A percentile compares a stretch with the other conserved stretches of the same genome.
Conservation (phyloP, 2,329 filamentous ascomycete species). For the Paracoccidioides brasiliensis region DNA sequence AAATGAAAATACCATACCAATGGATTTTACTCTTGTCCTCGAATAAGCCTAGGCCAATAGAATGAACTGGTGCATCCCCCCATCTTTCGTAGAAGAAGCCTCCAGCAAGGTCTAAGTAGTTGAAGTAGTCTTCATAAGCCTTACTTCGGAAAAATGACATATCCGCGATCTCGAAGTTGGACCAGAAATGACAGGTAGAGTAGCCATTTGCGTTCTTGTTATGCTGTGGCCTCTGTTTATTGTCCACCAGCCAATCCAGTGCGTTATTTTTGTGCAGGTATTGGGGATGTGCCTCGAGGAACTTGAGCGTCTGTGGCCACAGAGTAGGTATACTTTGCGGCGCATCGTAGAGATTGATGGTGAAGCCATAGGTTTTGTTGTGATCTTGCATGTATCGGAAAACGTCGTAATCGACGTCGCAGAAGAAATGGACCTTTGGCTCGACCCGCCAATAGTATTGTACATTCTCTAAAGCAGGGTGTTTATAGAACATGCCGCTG, state of each 20-base stretch:
- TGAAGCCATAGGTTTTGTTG: constrained; percentile 99
- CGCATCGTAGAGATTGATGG: constrained; percentile 90
- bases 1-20: constrained; percentile 49
- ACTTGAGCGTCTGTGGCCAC: constrained; percentile 93
- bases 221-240: constrained; percentile 60
- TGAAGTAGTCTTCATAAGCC: constrained; percentile 88
- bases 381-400: constrained; percentile 97
- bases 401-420: constrained; percentile 94
- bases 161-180: constrained; percentile 93
- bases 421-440: constrained; percentile 98
- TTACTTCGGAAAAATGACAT: constrained; percentile 86
- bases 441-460: constrained; percentile 99
- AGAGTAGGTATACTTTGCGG: constrained; percentile 73
- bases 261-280: constrained; percentile 76
- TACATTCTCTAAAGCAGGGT: constrained; percentile 67
- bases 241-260: constrained; percentile 75
- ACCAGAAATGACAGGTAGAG: constrained; percentile 98
- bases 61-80: constrained; percentile 96
- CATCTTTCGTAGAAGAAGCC: constrained; percentile 98
- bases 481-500: constrained; percentile 93
- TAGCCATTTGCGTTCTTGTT: constrained; percentile 77
- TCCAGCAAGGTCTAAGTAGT: constrained; percentile 82
- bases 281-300: constrained; percentile 70
- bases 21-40: constrained; percentile 84
- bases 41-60: constrained; percentile 81